A percentile compares a stretch with the other conserved stretches of the same genome.
Conservation (phyloP, 169 alveolate genomes). For the Besnoitia besnoiti region DNA sequence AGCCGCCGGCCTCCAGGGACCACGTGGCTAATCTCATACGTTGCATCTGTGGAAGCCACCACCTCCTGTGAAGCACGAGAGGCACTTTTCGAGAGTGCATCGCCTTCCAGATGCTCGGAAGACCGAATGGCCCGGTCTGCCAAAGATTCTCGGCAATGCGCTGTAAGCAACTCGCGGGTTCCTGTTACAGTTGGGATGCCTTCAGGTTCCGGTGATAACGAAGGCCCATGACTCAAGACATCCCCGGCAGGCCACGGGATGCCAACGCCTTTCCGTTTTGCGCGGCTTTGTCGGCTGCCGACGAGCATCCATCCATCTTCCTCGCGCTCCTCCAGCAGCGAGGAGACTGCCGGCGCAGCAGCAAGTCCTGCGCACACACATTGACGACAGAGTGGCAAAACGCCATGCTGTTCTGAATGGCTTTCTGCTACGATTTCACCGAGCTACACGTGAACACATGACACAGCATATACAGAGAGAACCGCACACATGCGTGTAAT, state of each 20-base stretch:
- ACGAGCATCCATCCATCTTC: constrained; percentile 29
- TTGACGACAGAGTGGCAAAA: no score
- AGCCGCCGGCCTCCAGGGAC: background rate
- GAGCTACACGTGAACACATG: no score
- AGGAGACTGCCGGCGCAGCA: background rate
- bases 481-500: no score
- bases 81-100: background rate
- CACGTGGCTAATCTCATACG: background rate
- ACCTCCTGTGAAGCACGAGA: background rate
- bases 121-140: no score
- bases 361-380: no score
- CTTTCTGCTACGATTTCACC: no score
- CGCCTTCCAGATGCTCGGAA: no score
- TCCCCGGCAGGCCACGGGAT: background rate
- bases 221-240: no score
- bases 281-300: background rate
- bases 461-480: no score
- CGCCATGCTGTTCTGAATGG: no score
- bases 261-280: background rate
- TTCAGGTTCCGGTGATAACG: no score
- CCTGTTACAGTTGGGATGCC: no score
- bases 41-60: background rate
- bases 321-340: background rate
- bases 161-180: background rate
- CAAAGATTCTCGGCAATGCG: background rate